Percentiles rank a stretch among this genome's conserved stretches.
Evolutionary conservation across 2,329 filamentous ascomycete species (phyloP).

Genomic region (Fusarium bactridioides): DNA sequence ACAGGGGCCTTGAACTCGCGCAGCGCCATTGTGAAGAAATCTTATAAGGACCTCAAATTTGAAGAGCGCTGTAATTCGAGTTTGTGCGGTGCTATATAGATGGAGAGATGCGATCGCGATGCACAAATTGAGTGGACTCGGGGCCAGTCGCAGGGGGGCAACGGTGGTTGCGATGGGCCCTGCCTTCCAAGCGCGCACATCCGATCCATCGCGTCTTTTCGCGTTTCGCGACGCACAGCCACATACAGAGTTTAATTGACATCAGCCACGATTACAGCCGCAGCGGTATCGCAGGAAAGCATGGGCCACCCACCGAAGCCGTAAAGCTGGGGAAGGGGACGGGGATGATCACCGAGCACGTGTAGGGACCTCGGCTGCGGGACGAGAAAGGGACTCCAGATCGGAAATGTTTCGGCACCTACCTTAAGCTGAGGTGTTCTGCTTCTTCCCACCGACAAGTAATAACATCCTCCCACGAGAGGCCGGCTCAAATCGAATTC

Average conservation of each 20-base stretch:
- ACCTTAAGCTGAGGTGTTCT: not conserved
- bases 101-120: slow-evolving; percentile 35
- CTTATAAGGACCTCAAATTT: slow-evolving; percentile 26
- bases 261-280: slow-evolving; percentile 25
- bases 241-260: slow-evolving; percentile 41
- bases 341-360: slow-evolving; percentile 45
- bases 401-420: slow-evolving; percentile 33
- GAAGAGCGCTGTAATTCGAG: slow-evolving; percentile 25
- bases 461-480: slow-evolving; percentile 6
- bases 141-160: slow-evolving; percentile 41
- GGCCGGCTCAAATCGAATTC: not conserved
- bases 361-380: slow-evolving; percentile 48
- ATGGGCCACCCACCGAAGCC: not conserved
- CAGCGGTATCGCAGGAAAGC: not conserved
- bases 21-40: slow-evolving; percentile 75
- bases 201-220: slow-evolving; percentile 44
- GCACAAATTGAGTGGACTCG: slow-evolving; percentile 46
- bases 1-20: slow-evolving; percentile 80
- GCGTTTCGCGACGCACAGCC: slow-evolving; percentile 45
- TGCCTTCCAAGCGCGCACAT: slow-evolving; percentile 4
- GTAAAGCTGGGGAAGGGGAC: slow-evolving; percentile 29
- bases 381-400: slow-evolving; percentile 25
- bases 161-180: slow-evolving; percentile 29
- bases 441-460: slow-evolving; percentile 19
- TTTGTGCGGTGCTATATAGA: slow-evolving; percentile 6